Percentiles rank a stretch among this genome's conserved stretches.
Conservation (phyloP, 2,329 filamentous ascomycete species). For the Periconia sp. region DNA sequence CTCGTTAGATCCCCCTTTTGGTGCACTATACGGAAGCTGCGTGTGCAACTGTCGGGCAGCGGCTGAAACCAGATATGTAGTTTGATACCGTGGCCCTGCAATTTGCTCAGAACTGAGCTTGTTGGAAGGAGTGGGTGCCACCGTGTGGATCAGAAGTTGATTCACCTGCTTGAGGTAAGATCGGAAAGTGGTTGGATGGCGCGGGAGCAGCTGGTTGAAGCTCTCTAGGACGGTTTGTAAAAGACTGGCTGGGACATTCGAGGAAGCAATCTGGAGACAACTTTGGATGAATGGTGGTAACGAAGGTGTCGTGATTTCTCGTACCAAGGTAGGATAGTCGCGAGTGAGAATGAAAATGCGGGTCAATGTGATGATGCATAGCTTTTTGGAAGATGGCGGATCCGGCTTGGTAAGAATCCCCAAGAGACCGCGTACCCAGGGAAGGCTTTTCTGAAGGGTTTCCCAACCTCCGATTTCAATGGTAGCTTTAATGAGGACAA, state of each 20-base stretch:
- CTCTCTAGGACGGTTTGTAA: constrained; percentile 71
- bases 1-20: constrained; percentile 74
- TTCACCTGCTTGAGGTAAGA: constrained; percentile 72
- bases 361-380: constrained; percentile 75
- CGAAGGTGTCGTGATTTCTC: constrained; percentile 85
- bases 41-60: constrained; percentile 67
- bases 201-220: constrained; percentile 71
- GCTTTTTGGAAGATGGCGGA: constrained; percentile 70
- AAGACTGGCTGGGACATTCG: constrained; percentile 43
- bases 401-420: constrained; percentile 80
- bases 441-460: constrained; percentile 68
- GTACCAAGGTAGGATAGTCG: constrained; percentile 76
- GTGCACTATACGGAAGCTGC: constrained; percentile 75
- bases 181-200: constrained; percentile 81
- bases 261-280: constrained; percentile 63
- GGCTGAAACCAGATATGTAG: constrained; percentile 57
- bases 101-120: constrained; percentile 22
- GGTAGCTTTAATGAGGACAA: constrained; percentile 76
- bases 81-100: constrained; percentile 37
- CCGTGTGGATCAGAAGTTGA: constrained; percentile 58
- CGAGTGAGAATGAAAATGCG: constrained; percentile 83
- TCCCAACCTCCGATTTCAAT: constrained; percentile 86
- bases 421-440: constrained; percentile 78
- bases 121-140: constrained; percentile 64
- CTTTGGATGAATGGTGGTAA: constrained; percentile 73